Conservation (phyloP, 306 rosid genomes). For the Glycine soja region DNA sequence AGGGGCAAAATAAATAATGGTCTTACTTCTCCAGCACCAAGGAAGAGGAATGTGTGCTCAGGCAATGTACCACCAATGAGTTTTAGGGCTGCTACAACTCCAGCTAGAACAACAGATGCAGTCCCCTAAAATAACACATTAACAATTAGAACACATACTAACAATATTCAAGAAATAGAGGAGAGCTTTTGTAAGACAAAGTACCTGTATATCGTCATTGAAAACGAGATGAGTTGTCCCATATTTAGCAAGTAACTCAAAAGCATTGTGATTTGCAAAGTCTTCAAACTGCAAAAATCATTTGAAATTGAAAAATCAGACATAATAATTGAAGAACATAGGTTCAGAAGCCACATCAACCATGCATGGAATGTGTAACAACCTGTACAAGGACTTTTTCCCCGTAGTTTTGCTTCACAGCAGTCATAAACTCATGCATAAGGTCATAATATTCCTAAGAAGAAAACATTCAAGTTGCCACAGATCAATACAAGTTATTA, state of each 20-base stretch:
- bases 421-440: conserved; percentile 89
- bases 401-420: conserved; percentile 97
- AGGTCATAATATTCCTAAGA: conserved; percentile 87
- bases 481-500: conserved; percentile 32
- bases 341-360: conserved; percentile 23
- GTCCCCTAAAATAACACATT: conserved; percentile 73
- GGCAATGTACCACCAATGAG: conserved; percentile 76
- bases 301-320: conserved; percentile 47
- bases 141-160: conserved; percentile 15
- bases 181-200: neutral
- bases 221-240: conserved; percentile 86
- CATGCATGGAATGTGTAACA: conserved; percentile 46
- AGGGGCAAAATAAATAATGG: neutral
- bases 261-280: conserved; percentile 99
- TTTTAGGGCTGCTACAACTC: conserved; percentile 87
- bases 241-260: conserved; percentile 86
- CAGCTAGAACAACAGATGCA: conserved; percentile 94
- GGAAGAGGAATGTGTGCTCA: conserved; percentile 89
- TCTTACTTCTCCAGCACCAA: conserved; percentile 92
- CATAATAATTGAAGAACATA: conserved; percentile 22
- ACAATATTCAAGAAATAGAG: conserved; percentile 17
- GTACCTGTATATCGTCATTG: conserved; percentile 97
- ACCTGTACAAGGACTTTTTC: conserved; percentile 96
- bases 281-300: conserved; percentile 83
- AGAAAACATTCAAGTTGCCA: conserved; percentile 38